Percentiles rank a stretch among this genome's conserved stretches.
Conservation (phyloP, 371 early-diverging fungal genomes). For the Mucor lusitanicus region DNA sequence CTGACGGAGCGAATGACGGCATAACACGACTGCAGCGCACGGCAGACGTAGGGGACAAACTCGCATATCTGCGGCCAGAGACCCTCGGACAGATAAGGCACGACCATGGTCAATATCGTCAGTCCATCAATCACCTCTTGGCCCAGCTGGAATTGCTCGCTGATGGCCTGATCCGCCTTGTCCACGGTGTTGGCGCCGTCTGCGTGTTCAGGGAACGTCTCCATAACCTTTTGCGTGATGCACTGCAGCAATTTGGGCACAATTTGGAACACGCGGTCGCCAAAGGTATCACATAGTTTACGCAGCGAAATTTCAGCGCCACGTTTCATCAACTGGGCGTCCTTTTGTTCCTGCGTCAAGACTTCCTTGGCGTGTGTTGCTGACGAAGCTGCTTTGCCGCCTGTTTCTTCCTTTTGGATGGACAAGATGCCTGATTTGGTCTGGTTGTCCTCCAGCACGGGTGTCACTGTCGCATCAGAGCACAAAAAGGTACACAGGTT, state of each 20-base stretch:
- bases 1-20: constrained; percentile 82
- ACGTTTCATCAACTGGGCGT: constrained; percentile 70
- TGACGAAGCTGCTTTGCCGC: constrained; percentile 9
- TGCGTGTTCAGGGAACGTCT: constrained; percentile 28
- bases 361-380: constrained; percentile 34
- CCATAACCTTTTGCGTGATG: constrained; percentile 52
- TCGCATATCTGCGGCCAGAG: constrained; percentile 48
- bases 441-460: constrained; percentile 63
- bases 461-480: constrained; percentile 75
- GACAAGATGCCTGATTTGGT: constrained; percentile 67
- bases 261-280: constrained; percentile 62
- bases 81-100: constrained; percentile 64
- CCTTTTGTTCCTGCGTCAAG: constrained; percentile 45
- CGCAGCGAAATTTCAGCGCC: constrained; percentile 81
- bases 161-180: constrained; percentile 35
- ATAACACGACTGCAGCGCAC: constrained; percentile 69
- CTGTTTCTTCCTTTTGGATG: constrained; percentile 50
- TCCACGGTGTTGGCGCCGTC: constrained; percentile 11
- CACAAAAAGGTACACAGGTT: constrained; percentile 88
- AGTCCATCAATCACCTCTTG: constrained; percentile 84
- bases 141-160: constrained; percentile 35
- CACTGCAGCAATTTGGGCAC: constrained; percentile 86
- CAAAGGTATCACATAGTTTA: constrained; percentile 75
- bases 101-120: constrained; percentile 70
- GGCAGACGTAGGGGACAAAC: constrained; percentile 66